Evolutionary conservation across 768 basidiomycete species (phyloP).

Genomic region (Tricholoma hemisulphureum): DNA sequence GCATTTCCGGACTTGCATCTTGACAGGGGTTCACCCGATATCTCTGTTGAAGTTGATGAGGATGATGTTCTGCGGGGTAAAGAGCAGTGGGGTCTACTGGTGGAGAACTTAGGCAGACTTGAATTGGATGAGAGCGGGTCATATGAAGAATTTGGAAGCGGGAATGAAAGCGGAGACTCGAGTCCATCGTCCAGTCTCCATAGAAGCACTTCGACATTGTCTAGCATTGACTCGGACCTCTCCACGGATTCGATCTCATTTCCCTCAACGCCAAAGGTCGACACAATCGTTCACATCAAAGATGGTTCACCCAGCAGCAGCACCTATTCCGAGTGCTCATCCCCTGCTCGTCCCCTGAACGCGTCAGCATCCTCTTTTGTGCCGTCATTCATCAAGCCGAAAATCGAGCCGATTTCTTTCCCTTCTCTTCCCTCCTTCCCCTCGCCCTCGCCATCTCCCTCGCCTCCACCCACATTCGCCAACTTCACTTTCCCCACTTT

Average conservation of each 20-base stretch:
- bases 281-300: slow-evolving; percentile 37
- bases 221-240: slow-evolving; percentile 41
- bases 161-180: slow-evolving; percentile 11
- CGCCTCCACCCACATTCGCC: slow-evolving; percentile 23
- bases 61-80: slow-evolving; percentile 32
- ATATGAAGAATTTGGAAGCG: slow-evolving; percentile 15
- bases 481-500: slow-evolving; percentile 52
- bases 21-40: slow-evolving; percentile 10
- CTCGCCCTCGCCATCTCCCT: slow-evolving; percentile 12
- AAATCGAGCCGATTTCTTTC: slow-evolving; percentile 23
- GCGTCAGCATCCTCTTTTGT: slow-evolving; percentile 47
- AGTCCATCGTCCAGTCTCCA: slow-evolving; percentile 24
- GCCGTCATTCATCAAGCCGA: slow-evolving; percentile 32
- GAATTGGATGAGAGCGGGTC: neutral
- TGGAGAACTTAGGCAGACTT: slow-evolving; percentile 35
- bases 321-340: slow-evolving; percentile 16
- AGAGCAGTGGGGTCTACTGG: slow-evolving; percentile 42
- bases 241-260: slow-evolving; percentile 45
- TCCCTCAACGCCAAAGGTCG: slow-evolving; percentile 52
- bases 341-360: slow-evolving; percentile 36
- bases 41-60: slow-evolving; percentile 31
- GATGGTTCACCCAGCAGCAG: slow-evolving; percentile 29
- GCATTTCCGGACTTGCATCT: slow-evolving; percentile 3
- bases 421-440: slow-evolving; percentile 16
- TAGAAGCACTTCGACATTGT: slow-evolving; percentile 35